phyloP scores from a whole-genome alignment of 1,284 basidiomycete genomes.

The Heterobasidion occidentale region DNA sequence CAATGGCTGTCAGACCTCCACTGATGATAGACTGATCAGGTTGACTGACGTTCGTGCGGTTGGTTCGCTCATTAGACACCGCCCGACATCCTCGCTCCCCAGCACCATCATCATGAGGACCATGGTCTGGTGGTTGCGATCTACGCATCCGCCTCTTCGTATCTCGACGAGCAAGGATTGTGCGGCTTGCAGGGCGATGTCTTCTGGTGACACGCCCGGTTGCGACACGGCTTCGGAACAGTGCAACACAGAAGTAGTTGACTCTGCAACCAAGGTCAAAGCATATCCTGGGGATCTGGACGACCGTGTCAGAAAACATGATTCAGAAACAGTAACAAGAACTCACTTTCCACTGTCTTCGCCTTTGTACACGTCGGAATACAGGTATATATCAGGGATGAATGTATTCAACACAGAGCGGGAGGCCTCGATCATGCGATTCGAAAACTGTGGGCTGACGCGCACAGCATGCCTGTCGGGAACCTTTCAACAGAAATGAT shows the following conservation, averaged over 20 bases:
- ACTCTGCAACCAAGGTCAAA: slow-evolving; percentile 84
- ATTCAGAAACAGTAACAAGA: slow-evolving; percentile 6
- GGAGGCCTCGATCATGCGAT: slow-evolving; percentile 93
- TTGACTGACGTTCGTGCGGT: slow-evolving; percentile 71
- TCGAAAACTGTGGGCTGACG: slow-evolving; percentile 95
- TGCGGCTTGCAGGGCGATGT: slow-evolving; percentile 80
- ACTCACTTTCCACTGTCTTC: slow-evolving; percentile 92
- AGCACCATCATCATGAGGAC: slow-evolving; percentile 89
- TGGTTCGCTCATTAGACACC: slow-evolving; percentile 79
- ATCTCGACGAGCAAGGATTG: slow-evolving; percentile 77
- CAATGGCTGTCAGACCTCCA: neutral
- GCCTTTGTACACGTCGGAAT: slow-evolving; percentile 97
- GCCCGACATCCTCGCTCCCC: slow-evolving; percentile 93
- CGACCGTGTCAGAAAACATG: neutral
- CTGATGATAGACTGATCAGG: neutral
- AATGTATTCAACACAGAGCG: slow-evolving; percentile 91
- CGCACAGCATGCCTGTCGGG: slow-evolving; percentile 78
- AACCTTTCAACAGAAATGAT: slow-evolving; percentile 2
- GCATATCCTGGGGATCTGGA: slow-evolving; percentile 92
- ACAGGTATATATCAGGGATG: slow-evolving; percentile 97
- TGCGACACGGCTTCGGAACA: slow-evolving; percentile 80
- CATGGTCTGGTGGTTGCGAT: slow-evolving; percentile 85
- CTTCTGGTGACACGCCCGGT: slow-evolving; percentile 83
- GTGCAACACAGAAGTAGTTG: slow-evolving; percentile 87
- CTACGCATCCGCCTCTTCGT: slow-evolving; percentile 81